Evolutionary conservation across 257 asterid genomes (phyloP).

Genomic region (Paraleonurus japonicus): DNA sequence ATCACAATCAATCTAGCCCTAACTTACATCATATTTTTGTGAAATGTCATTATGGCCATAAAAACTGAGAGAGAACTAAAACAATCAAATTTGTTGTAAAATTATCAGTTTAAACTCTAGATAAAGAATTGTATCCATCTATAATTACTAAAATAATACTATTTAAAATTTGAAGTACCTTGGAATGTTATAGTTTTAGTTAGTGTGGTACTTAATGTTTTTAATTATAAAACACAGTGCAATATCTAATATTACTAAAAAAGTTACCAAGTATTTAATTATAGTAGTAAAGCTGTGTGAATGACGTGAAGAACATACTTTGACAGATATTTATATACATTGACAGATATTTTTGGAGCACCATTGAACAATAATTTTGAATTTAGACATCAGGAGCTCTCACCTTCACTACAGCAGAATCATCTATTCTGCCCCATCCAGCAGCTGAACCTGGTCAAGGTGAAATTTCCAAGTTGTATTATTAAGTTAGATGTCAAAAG

Average conservation of each 20-base stretch:
- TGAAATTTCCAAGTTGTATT: conserved; percentile 20
- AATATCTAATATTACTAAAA: neutral
- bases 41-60: too few species aligned
- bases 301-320: neutral
- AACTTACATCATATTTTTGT: neutral
- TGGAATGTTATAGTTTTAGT: neutral
- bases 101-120: neutral
- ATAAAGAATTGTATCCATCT: neutral
- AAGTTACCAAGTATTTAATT: neutral
- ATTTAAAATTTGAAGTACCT: neutral
- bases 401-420: conserved; percentile 96
- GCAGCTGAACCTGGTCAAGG: conserved; percentile 87
- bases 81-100: neutral
- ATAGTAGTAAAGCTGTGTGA: neutral
- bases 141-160: neutral
- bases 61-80: too few species aligned
- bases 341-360: neutral
- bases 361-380: neutral
- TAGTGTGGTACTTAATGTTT: neutral
- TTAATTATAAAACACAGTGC: neutral
- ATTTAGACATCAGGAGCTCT: conserved; percentile 25
- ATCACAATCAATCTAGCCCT: neutral
- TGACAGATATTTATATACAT: conserved; percentile 10
- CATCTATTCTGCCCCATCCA: conserved; percentile 98
- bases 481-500: neutral